Evolutionary conservation across 306 rosid genomes (phyloP).

Genomic region (Argentina anserina): DNA sequence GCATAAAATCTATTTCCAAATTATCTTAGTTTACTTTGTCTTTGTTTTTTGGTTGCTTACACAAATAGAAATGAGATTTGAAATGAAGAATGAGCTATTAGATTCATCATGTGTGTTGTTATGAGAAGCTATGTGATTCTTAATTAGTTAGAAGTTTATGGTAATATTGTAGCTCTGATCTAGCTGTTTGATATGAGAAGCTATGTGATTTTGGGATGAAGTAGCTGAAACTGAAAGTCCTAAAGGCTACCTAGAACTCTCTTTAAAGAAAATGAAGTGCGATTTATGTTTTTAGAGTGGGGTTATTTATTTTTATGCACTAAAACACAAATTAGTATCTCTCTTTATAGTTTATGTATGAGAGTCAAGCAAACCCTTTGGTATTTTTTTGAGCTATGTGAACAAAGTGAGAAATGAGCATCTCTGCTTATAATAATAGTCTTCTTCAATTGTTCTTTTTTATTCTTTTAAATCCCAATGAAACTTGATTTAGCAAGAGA

Average conservation of each 20-base stretch:
- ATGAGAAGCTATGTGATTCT: no score
- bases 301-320: conserved; percentile 46
- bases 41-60: no score
- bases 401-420: conserved; percentile 10
- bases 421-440: not conserved
- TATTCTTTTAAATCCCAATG: conserved; percentile 4
- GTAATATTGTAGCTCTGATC: not conserved
- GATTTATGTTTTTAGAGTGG: conserved; percentile 49
- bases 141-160: not conserved
- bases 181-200: not conserved
- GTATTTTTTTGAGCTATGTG: conserved; percentile 36
- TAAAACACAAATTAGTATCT: conserved; percentile 57
- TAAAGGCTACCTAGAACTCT: not conserved
- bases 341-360: conserved; percentile 48
- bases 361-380: conserved; percentile 38
- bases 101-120: no score
- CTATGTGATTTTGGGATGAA: not conserved
- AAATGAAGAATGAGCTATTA: no score
- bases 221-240: not conserved
- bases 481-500: not conserved
- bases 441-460: not conserved
- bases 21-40: no score
- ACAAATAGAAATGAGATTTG: no score
- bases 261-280: not conserved
- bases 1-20: no score